Conservation (phyloP, 176 grass and related monocot genomes). For the Elaeis guineensis region DNA sequence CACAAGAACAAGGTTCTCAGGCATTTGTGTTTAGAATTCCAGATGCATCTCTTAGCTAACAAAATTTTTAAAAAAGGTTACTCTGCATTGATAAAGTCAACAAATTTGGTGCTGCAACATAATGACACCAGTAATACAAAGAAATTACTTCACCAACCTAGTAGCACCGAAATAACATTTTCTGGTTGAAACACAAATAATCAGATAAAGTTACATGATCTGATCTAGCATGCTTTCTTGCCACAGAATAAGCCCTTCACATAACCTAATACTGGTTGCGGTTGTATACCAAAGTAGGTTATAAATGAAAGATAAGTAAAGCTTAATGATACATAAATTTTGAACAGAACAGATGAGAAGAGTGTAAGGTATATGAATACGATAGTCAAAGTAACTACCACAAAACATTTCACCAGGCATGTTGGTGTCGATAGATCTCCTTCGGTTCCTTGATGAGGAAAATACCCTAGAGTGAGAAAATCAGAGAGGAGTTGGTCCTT, state of each 20-base stretch:
- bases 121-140: no score
- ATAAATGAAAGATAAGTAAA: conserved; percentile 43
- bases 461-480: conserved; percentile 39
- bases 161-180: no score
- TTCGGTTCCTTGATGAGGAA: conserved; percentile 73
- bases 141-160: no score
- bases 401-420: conserved; percentile 41
- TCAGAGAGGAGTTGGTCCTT: conserved; percentile 69
- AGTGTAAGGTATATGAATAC: conserved; percentile 51
- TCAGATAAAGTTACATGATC: no score
- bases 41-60: no score
- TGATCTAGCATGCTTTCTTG: conserved; percentile 43
- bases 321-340: conserved; percentile 61
- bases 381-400: conserved; percentile 32
- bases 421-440: conserved; percentile 44
- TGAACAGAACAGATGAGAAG: conserved; percentile 68
- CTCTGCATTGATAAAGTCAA: no score
- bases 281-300: conserved; percentile 49
- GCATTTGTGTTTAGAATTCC: no score
- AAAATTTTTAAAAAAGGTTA: no score
- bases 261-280: conserved; percentile 33
- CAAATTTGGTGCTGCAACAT: no score
- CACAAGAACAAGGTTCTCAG: no score
- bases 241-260: neutral
- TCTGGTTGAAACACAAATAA: no score